Percentiles rank a stretch among this genome's conserved stretches.
phyloP scores from a whole-genome alignment of 768 basidiomycete species.

The Mycena haematopus region DNA sequence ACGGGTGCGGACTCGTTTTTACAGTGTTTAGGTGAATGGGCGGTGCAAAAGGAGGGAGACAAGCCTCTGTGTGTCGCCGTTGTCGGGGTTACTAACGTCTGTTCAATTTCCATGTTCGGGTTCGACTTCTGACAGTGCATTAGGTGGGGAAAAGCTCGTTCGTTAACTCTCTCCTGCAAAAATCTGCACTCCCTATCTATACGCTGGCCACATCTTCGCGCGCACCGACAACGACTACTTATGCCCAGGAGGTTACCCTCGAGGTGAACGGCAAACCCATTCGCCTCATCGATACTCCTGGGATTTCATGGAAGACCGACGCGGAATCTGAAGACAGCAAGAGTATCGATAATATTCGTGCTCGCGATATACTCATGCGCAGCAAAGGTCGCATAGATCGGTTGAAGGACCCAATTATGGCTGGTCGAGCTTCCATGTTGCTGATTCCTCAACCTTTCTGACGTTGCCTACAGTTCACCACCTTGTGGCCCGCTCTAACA shows the following conservation, averaged over 20 bases:
- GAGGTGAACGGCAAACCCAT: conserved; percentile 57
- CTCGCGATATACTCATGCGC: conserved; percentile 79
- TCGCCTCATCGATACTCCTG: conserved; percentile 86
- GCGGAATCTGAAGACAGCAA: conserved; percentile 41
- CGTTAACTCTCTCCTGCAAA: conserved; percentile 76
- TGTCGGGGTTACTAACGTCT: conserved; percentile 83
- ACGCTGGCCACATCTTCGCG: conserved; percentile 55
- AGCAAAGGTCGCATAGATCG: conserved; percentile 84
- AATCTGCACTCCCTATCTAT: conserved; percentile 62
- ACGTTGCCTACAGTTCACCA: conserved; percentile 56
- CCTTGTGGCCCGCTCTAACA: conserved; percentile 69
- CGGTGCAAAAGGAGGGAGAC: conserved; percentile 52
- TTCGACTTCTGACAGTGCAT: conserved; percentile 20
- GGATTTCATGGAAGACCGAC: conserved; percentile 63
- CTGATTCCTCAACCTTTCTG: conserved; percentile 16
- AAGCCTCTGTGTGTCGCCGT: conserved; percentile 73
- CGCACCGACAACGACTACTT: conserved; percentile 75
- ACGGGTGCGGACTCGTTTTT: conserved; percentile 64
- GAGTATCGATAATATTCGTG: conserved; percentile 47
- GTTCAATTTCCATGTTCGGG: conserved; percentile 34
- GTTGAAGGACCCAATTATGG: conserved; percentile 78
- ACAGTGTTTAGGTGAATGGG: conserved; percentile 52
- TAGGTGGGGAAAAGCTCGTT: conserved; percentile 87
- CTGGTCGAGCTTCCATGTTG: conserved; percentile 55
- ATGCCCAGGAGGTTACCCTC: conserved; percentile 65